Evolutionary conservation across 1,284 basidiomycete genomes (phyloP).

Genomic region (Trametes hirsuta): DNA sequence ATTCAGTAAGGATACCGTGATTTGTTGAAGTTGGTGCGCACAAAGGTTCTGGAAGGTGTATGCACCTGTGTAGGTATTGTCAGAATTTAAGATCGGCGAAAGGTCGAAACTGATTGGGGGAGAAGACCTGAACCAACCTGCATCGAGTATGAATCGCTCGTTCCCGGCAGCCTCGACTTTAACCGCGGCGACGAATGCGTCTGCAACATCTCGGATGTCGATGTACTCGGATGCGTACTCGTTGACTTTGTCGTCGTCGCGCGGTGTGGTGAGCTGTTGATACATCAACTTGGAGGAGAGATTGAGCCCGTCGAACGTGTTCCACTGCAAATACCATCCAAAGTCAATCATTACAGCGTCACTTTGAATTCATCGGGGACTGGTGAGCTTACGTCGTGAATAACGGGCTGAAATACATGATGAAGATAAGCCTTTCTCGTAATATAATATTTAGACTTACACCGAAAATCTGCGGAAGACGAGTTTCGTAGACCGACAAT

Average conservation of each 20-base stretch:
- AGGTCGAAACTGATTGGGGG: too few relatives aligned
- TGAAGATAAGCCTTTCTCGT: too few relatives aligned
- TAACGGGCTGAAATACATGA: not conserved
- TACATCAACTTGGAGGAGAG: constrained; percentile 17
- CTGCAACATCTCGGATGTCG: constrained; percentile 11
- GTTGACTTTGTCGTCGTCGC: constrained; percentile 17
- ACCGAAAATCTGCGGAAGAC: constrained; percentile 5
- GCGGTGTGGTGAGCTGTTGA: constrained; percentile 10
- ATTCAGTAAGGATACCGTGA: not conserved
- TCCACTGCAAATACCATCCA: constrained; percentile 4
- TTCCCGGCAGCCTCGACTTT: constrained; percentile 1
- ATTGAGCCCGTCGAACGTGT: constrained; percentile 18
- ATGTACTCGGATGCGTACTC: constrained; percentile 11
- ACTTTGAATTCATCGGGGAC: not conserved
- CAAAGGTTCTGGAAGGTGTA: constrained; percentile 22
- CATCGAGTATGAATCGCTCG: constrained; percentile 31
- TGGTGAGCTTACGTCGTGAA: constrained; percentile 1
- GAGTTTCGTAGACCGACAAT: not conserved
- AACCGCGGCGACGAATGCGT: constrained; percentile 9
- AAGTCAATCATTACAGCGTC: not conserved
- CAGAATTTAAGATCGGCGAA: too few relatives aligned
- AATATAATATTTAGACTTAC: not conserved
- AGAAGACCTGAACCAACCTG: not conserved
- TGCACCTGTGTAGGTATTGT: not conserved
- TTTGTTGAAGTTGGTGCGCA: not conserved